Evolutionary conservation across 2,329 filamentous ascomycete species (phyloP), one percentile per base, ranked within the genome.

Genomic region (Verticillium nonalfalfae): DNA sequence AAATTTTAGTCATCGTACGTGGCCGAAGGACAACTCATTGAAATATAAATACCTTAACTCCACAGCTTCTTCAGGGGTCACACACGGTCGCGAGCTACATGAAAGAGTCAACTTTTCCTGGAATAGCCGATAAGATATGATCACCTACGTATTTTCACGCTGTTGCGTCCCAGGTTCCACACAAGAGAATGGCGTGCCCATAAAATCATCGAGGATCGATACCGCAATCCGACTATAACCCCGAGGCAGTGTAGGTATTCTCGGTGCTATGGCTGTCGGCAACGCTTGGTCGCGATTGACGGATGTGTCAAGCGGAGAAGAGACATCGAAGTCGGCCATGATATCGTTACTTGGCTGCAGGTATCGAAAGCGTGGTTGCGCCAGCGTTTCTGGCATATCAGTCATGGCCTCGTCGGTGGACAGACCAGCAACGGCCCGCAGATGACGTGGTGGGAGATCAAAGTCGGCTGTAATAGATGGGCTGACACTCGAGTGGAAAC

Each of bases 311-410:
- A 26, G 18, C 11, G 45, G 45, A 15, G 39, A 14, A 15, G 15
- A 14, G 39, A n/a, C 13, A 69, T 79, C 66, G 78, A 78, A 65
- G 66, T 69, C 4, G 69, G 64, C 5, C 74, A 81, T 59, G 77
- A 75, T 60, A 60, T 74, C 5, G 71, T 78, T 62, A 67, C 74
- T 2, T 62, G 45, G 21, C 45, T 21, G 3, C 9, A 21, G n/a
- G 13, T 50, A 50, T 50, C 18, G 45, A 11, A 50, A 50, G 2
- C 9, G 1, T 5, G 6, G 45, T 3, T 18, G 45, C 11, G 11
- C 18, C 18, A 3, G 13, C n/a, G n/a, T 3, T 9, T 21, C 7
- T 2, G 10, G 18, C 11, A 11, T 6, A 18, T 52, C n/a, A 7
- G 9, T 11, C 18, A 26, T 21, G n/a, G 45, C 45, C 6, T 26